A percentile compares a stretch with the other conserved stretches of the same genome.
phyloP scores from a whole-genome alignment of 768 basidiomycete species.

The Stropharia rugosoannulata region DNA sequence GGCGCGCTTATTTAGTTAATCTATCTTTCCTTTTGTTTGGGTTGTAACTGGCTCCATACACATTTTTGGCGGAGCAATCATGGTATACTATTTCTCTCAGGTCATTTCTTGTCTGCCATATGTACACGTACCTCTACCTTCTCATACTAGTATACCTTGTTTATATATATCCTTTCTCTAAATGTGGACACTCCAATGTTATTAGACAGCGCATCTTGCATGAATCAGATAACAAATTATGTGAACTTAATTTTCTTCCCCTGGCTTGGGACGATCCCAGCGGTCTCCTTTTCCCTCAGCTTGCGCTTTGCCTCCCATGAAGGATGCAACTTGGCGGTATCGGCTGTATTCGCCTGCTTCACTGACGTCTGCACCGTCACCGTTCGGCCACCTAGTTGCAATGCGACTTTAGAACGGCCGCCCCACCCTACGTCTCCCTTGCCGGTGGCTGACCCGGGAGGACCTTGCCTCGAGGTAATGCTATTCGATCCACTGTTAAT shows the following conservation, averaged over 20 bases:
- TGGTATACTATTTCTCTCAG: no score
- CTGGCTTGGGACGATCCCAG: conserved; percentile 61
- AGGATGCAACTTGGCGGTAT: conserved; percentile 66
- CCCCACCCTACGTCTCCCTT: conserved; percentile 26
- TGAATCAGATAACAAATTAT: conserved; percentile 18
- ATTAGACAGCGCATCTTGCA: conserved; percentile 6
- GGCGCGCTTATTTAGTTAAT: not conserved
- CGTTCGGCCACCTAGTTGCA: conserved; percentile 1
- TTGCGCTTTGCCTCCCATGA: conserved; percentile 95
- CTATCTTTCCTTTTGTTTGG: not conserved
- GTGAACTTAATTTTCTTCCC: conserved; percentile 85
- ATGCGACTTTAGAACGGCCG: conserved; percentile 17
- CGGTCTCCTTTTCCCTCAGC: conserved; percentile 67
- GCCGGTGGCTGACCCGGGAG: conserved; percentile 6
- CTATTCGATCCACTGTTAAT: conserved; percentile 18
- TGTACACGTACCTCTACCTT: no score
- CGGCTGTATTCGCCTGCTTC: conserved; percentile 21
- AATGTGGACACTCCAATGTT: no score
- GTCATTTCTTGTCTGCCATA: no score
- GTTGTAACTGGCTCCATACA: not conserved
- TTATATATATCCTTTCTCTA: no score
- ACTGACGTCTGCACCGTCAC: conserved; percentile 6
- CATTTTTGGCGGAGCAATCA: no score
- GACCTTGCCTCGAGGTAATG: conserved; percentile 10
- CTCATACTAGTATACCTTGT: no score